Conservation (phyloP, 345 rosid genomes). For the Bretschneidera sinensis region DNA sequence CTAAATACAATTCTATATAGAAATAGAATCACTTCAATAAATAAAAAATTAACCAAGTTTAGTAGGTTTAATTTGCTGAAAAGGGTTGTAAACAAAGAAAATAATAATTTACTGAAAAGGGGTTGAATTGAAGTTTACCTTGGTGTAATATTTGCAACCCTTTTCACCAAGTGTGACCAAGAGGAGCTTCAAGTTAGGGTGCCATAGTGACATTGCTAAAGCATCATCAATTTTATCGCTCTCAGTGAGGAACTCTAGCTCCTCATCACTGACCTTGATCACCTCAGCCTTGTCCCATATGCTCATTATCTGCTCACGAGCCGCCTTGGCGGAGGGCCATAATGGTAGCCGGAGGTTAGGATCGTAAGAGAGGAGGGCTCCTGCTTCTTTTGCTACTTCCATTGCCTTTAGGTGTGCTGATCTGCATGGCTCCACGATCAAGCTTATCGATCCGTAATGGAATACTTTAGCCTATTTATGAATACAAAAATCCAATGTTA, state of each 20-base stretch:
- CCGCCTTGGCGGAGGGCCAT: slow-evolving; percentile 91
- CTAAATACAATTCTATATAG: no score
- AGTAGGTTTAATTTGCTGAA: no score
- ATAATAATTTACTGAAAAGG: no score
- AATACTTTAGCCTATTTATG: slow-evolving; percentile 66
- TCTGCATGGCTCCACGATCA: slow-evolving; percentile 98
- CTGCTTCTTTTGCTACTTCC: slow-evolving; percentile 84
- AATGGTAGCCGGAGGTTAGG: slow-evolving; percentile 90
- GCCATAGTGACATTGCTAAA: slow-evolving; percentile 87
- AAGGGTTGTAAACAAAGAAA: no score
- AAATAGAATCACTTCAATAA: no score
- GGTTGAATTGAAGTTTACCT: slow-evolving; percentile 36
- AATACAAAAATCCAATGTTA: no score
- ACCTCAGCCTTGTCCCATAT: slow-evolving; percentile 97
- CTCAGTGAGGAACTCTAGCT: slow-evolving; percentile 92
- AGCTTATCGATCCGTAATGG: slow-evolving; percentile 95
- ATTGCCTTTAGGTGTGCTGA: slow-evolving; percentile 91
- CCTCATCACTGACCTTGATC: slow-evolving; percentile 91
- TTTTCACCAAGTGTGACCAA: slow-evolving; percentile 90
- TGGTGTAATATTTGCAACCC: slow-evolving; percentile 92
- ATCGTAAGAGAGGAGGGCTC: slow-evolving; percentile 90
- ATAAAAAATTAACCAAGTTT: neutral
- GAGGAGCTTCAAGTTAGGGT: slow-evolving; percentile 69
- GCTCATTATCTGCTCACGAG: slow-evolving; percentile 79
- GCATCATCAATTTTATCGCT: slow-evolving; percentile 70